Evolutionary conservation across 2,329 filamentous ascomycete genomes (phyloP).

Genomic region (Colletotrichum scovillei): DNA sequence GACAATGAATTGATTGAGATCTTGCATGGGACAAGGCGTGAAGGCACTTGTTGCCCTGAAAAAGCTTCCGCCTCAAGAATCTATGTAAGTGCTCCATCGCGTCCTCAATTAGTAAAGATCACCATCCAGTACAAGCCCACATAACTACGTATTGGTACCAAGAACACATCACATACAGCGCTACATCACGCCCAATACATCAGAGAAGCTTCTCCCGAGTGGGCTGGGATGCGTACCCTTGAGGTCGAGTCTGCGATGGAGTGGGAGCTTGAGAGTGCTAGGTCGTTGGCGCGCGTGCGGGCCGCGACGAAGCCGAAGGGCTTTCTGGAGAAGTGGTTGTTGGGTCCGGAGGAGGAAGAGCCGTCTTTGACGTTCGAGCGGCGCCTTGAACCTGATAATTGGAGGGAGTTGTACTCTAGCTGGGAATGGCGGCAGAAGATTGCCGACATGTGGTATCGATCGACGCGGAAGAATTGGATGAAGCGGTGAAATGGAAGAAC

Average conservation of each 20-base stretch:
- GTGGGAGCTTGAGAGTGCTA: background rate
- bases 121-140: no score
- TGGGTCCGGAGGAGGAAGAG: background rate
- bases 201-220: no score
- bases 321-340: background rate
- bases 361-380: background rate
- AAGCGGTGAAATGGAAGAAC: background rate
- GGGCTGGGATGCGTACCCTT: background rate
- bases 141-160: no score
- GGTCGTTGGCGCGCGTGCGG: background rate
- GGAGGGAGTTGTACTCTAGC: background rate
- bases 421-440: background rate
- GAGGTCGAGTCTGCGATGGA: constrained; percentile 2
- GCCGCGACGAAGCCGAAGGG: background rate
- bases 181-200: no score
- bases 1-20: no score
- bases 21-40: no score
- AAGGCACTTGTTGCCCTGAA: no score
- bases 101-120: no score
- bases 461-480: background rate
- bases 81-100: no score
- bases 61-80: no score
- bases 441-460: background rate
- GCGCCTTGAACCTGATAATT: background rate
- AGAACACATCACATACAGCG: no score